Evolutionary conservation across 2,329 filamentous ascomycete species (phyloP).

Genomic region (Fusarium sp.): DNA sequence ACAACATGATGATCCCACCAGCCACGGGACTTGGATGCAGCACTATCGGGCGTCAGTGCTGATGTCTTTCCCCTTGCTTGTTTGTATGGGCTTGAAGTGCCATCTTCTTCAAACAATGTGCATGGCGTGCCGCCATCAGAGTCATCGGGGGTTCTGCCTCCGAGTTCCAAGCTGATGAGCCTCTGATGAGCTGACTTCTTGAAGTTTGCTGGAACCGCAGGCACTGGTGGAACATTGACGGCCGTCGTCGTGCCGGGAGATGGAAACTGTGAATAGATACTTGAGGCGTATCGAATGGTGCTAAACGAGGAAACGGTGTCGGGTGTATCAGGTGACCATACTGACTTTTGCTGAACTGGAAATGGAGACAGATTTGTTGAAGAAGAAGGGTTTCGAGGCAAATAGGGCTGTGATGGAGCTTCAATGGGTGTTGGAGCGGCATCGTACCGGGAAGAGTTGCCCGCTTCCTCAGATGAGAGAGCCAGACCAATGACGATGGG

Average conservation of each 20-base stretch:
- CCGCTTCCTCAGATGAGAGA: constrained; percentile 59
- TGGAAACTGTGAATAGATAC: constrained; percentile 68
- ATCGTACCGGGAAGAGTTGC: constrained; percentile 55
- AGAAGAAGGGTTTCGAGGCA: constrained; percentile 6
- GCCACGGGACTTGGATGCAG: constrained; percentile 68
- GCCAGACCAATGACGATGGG: constrained; percentile 78
- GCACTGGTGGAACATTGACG: constrained; percentile 66
- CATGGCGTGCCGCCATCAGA: constrained; percentile 65
- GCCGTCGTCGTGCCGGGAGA: constrained; percentile 45
- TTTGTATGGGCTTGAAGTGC: constrained; percentile 53
- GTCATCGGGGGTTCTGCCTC: constrained; percentile 50
- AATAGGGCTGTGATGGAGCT: constrained; percentile 6
- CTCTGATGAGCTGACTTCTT: constrained; percentile 47
- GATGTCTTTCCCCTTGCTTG: constrained; percentile 51
- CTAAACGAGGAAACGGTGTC: constrained; percentile 56
- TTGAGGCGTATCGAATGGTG: constrained; percentile 60
- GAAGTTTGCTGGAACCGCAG: constrained; percentile 61
- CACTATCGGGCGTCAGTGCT: constrained; percentile 56
- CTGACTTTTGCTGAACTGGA: constrained; percentile 54
- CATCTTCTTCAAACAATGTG: constrained; percentile 78
- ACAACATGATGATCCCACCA: constrained; percentile 84
- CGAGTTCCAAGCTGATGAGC: constrained; percentile 50
- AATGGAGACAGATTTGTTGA: constrained; percentile 28
- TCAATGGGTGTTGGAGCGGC: constrained; percentile 48
- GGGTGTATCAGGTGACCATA: constrained; percentile 71